Evolutionary conservation across 768 basidiomycete species (phyloP), one percentile per base, ranked within the genome.

Genomic region (Tylopilus vinaceipallidus): DNA sequence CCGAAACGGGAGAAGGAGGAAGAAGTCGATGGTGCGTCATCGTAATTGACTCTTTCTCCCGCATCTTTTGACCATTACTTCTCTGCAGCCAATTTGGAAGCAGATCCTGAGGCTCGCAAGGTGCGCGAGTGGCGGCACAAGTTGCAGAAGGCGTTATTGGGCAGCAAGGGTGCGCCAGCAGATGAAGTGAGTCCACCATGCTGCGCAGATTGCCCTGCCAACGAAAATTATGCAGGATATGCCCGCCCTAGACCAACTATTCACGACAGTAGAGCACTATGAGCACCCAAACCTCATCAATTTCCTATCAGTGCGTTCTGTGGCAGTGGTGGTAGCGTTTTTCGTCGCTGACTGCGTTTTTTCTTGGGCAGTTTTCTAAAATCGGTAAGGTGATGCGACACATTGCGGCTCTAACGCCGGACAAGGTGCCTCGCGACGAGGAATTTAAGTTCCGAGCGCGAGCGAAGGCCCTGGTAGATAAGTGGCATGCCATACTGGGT

Each of bases 61-160:
- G 8, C 13, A 6, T 46, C 16, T 54, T 5, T 48, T 61, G 42
- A 59, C 50, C 34, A 39, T 27, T 11, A 2, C 30, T 44, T 27
- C 6, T 14, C 40, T 41, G 20, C 42, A 75, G 75, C 73, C 49
- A 73, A 74, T 44, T 54, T 83, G 46, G 68, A 72, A 35, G 71
- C 66, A 42, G 83, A 88, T 65, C 77, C 76, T 2, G 85, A 87
- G 53, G 86, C 83, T 20, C 60, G 73, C 47, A 84, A 86, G 66
- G 91, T 95, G 59, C 84, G 88, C 62, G 88, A 90, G 50, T 95
- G 94, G 93, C 77, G 95, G 57, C 92, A 95, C 67, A 88, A 83
- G 67, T 78, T 97, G 3, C 94, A 98, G 71, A 88, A 92, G 67
- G 88, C 82, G 0, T 88, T 93, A 73, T 64, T 95, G 45, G 82